Base-by-base conservation (phyloP, 768 basidiomycete genomes). In the Mycena alexandri region DNA sequence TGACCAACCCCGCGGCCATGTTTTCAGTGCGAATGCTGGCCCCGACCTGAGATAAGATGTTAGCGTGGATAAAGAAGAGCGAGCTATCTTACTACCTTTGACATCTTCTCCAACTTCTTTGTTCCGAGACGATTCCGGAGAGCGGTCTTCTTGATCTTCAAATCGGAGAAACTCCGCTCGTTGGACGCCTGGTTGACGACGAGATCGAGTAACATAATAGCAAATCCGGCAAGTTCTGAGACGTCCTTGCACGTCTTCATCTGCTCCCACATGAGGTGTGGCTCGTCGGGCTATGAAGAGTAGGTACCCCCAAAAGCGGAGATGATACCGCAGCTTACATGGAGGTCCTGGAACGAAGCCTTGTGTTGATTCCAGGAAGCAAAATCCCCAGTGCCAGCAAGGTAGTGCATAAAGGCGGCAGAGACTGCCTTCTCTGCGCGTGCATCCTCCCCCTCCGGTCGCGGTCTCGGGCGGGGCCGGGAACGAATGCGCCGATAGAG, bases 331-430 rank as follows among this genome's bases (percentile, higher is more conserved):
- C n/a, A n/a, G n/a, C n/a, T n/a, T n/a, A n/a, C n/a, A n/a, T n/a
- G n/a, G n/a, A n/a, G n/a, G n/a, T n/a, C n/a, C n/a, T n/a, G n/a
- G n/a, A n/a, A n/a, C n/a, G n/a, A n/a, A n/a, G n/a, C n/a, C n/a
- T n/a, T n/a, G n/a, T n/a, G n/a, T n/a, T n/a, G n/a, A n/a, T n/a
- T n/a, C n/a, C n/a, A n/a, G n/a, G n/a, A n/a, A n/a, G n/a, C 47
- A 22, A 48, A 48, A 22, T 48, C 47, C 25, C 47, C 47, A 25
- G 47, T 48, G 9, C 47, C 47, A n/a, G n/a, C n/a, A n/a, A n/a
- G n/a, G n/a, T n/a, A n/a, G 22, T 48, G 47, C 21, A 48, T 21
- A 48, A 24, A 48, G 5, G 47, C 47, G 14, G 25, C 2, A 25
- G 47, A 48, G 9, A 48, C 21, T 12, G 6, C 21, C 47, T 48